These are phyloP conservation scores for Mycena epipterygia DNA, from an alignment of 768 basidiomycete species.

Conservation along the genomic window DNA sequence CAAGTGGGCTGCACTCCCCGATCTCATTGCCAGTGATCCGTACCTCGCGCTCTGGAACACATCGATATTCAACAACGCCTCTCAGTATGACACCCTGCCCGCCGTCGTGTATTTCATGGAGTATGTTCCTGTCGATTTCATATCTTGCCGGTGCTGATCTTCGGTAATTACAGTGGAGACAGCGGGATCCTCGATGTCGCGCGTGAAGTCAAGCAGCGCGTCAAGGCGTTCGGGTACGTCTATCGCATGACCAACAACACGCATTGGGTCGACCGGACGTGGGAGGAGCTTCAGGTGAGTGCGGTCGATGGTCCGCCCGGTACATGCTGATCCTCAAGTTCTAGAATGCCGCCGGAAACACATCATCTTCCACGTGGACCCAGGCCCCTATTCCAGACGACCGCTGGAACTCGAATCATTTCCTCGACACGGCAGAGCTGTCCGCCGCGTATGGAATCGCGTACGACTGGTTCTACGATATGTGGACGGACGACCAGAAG, in stretches of 20 bases:
- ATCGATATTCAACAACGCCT: constrained; percentile 92
- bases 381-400: constrained; percentile 73
- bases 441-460: constrained; percentile 91
- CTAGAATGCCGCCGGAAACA: constrained; percentile 81
- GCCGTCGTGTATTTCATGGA: constrained; percentile 83
- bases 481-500: constrained; percentile 83
- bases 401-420: constrained; percentile 91
- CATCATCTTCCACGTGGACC: constrained; percentile 71
- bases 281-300: constrained; percentile 84
- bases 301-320: background rate
- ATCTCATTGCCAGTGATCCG: constrained; percentile 83
- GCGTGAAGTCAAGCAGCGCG: constrained; percentile 88
- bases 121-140: background rate
- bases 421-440: constrained; percentile 94
- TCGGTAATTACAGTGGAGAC: constrained; percentile 58
- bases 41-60: constrained; percentile 93
- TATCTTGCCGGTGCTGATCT: background rate
- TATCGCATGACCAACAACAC: constrained; percentile 94
- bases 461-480: constrained; percentile 96
- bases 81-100: constrained; percentile 72
- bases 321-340: background rate
- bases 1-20: constrained; percentile 89
- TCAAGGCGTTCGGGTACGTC: constrained; percentile 94
- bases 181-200: constrained; percentile 95
- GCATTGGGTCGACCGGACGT: constrained; percentile 90